phyloP scores from a whole-genome alignment of 768 basidiomycete species.

The Pulveroboletus sp. region DNA sequence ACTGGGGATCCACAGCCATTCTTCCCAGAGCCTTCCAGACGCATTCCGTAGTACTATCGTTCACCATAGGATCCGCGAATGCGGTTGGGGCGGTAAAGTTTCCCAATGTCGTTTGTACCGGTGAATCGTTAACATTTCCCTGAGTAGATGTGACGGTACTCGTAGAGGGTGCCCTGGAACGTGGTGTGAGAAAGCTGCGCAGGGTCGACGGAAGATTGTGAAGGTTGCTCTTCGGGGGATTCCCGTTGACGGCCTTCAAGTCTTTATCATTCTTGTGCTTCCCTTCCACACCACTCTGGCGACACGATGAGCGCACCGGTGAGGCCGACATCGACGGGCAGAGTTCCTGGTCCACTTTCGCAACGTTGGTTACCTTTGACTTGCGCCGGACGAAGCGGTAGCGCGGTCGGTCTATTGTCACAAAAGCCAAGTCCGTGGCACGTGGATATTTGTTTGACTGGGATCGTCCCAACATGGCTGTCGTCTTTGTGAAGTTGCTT shows the following conservation, averaged over 20 bases:
- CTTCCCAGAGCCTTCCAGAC: constrained; percentile 22
- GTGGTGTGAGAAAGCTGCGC: constrained; percentile 6
- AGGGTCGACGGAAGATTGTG: constrained; percentile 7
- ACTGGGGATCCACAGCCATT: constrained; percentile 21
- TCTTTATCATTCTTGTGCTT: neutral
- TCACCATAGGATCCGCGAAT: neutral
- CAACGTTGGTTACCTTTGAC: constrained; percentile 1
- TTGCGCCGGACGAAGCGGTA: constrained; percentile 16
- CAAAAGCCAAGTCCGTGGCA: constrained; percentile 17
- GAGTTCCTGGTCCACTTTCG: neutral
- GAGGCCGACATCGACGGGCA: neutral
- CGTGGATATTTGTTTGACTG: constrained; percentile 22
- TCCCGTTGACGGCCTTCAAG: neutral
- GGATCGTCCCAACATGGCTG: constrained; percentile 17
- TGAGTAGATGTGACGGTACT: constrained; percentile 17
- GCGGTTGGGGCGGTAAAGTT: neutral
- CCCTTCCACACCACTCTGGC: neutral
- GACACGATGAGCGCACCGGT: neutral
- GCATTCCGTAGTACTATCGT: constrained; percentile 4
- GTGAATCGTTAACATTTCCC: neutral
- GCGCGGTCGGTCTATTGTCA: constrained; percentile 19
- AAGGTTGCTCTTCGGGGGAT: neutral
- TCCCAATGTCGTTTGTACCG: neutral
- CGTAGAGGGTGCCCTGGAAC: constrained; percentile 20
- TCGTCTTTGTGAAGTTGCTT: neutral